Evolutionary conservation across 1,139 yeast genomes (phyloP), one percentile per base, ranked within the genome.

Genomic region (Torulaspora globosa): DNA sequence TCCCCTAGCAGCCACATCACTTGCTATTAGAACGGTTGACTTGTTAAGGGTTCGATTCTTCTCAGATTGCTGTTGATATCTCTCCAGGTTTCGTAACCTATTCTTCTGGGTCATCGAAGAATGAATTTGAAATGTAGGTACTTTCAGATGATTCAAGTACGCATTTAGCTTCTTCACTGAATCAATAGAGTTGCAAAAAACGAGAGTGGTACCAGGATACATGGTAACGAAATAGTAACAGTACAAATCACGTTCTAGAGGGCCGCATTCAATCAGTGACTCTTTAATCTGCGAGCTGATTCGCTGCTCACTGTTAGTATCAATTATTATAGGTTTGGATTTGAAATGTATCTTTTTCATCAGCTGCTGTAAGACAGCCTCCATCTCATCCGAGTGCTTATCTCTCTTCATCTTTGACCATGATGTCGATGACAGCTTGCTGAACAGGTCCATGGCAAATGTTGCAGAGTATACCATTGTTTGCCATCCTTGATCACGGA

Each of bases 1-100:
- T 50, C 99, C 99, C 72, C 99, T 80, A 5, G 99, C 98, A 1
- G 99, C 98, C 43, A 92, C 97, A 67, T 92, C 99, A 1, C 97
- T 88, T 1, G 97, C 96, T 44, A 94, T 79, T 44, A 94, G 72
- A 1, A 92, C 90, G 0, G 88, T 78, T 2, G 86, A 75, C 53
- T 73, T 74, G 18, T 58, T 56, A 7, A 50, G 36, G 1, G 26
- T 33, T 14, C 44, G 46, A 47, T 73, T 68, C 34, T 67, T 65
- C 5, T 67, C 62, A 59, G 78, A 71, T 26, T 82, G 76, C 42
- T 71, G 76, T 55, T 75, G 77, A 67, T 82, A 84, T 51, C 78
- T 74, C 63, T 94, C 99, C 57, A 94, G 71, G 5, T 94, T 79
- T 57, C 92, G 76, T 58, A 94, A 71, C 62, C 99, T 80, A 64